A percentile compares a stretch with the other conserved stretches of the same genome.
These are phyloP conservation scores for Rachicladosporium sp. DNA, from an alignment of 2,329 filamentous ascomycete species.

Conservation along the genomic window DNA sequence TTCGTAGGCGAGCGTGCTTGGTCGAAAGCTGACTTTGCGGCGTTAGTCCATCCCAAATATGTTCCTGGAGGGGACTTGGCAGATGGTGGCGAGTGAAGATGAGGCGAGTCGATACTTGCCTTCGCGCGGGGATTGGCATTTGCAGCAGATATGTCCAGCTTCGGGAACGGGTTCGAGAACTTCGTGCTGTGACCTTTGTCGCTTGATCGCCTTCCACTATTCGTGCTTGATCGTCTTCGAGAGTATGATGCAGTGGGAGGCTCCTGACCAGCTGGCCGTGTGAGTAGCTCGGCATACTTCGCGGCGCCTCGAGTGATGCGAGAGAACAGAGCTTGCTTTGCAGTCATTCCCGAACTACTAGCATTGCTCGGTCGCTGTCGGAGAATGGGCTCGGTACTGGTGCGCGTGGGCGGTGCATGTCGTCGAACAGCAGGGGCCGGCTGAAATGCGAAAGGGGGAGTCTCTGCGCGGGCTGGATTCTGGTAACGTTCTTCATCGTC, in stretches of 20 bases:
- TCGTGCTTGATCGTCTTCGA: no score
- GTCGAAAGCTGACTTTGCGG: slow-evolving; percentile 13
- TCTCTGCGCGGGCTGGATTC: no score
- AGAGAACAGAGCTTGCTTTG: slow-evolving; percentile 10
- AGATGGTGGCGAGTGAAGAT: background rate
- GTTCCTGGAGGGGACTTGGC: slow-evolving; percentile 1
- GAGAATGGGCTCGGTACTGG: slow-evolving; percentile 1
- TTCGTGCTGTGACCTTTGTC: no score
- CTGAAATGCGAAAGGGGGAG: no score
- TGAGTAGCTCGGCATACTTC: slow-evolving; percentile 12
- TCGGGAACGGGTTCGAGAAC: no score
- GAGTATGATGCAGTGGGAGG: background rate
- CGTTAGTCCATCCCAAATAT: slow-evolving; percentile 15
- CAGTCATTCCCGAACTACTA: slow-evolving; percentile 6
- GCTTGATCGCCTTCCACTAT: no score
- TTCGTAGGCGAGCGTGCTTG: slow-evolving; percentile 5
- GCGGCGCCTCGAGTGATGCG: slow-evolving; percentile 9
- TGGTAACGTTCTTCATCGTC: slow-evolving; percentile 5
- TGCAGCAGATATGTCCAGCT: no score
- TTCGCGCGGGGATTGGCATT: no score
- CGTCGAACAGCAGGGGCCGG: no score
- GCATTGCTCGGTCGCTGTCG: slow-evolving; percentile 2
- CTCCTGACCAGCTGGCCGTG: slow-evolving; percentile 4
- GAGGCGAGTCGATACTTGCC: slow-evolving; percentile 1
- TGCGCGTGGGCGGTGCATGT: no score